A percentile compares a stretch with the other conserved stretches of the same genome.
Evolutionary conservation across 208 protist species (phyloP).

Genomic region (Sergeia podlipaevii): DNA sequence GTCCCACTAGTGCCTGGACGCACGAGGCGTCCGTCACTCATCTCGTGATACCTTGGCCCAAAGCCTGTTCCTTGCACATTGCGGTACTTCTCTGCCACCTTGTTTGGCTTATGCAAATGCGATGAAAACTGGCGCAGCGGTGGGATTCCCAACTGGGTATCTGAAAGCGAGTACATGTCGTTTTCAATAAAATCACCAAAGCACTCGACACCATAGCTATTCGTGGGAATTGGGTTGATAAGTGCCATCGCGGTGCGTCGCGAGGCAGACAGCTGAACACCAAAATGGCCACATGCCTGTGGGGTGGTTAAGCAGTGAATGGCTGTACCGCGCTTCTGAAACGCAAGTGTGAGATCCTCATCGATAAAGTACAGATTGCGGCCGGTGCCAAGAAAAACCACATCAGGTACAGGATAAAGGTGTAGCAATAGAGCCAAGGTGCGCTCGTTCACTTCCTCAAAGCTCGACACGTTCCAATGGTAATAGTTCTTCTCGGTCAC

Average conservation of each 20-base stretch:
- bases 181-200: conserved; percentile 90
- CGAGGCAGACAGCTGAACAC: conserved; percentile 76
- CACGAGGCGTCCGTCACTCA: conserved; percentile 79
- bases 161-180: conserved; percentile 85
- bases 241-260: conserved; percentile 73
- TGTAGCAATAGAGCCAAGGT: conserved; percentile 81
- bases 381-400: conserved; percentile 84
- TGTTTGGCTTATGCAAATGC: conserved; percentile 65
- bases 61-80: conserved; percentile 84
- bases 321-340: conserved; percentile 81
- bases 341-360: conserved; percentile 82
- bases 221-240: conserved; percentile 87
- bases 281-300: conserved; percentile 80
- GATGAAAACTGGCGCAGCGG: conserved; percentile 76
- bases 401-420: conserved; percentile 85
- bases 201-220: conserved; percentile 86
- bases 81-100: conserved; percentile 83
- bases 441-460: conserved; percentile 84
- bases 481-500: conserved; percentile 84
- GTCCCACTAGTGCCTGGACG: conserved; percentile 80
- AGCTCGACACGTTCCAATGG: conserved; percentile 88
- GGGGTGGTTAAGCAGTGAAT: conserved; percentile 88
- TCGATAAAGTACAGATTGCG: conserved; percentile 87
- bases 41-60: conserved; percentile 77
- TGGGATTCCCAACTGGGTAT: conserved; percentile 77